Conservation (phyloP, 495 filamentous ascomycete species). For the Talaromyces wortmannii region DNA sequence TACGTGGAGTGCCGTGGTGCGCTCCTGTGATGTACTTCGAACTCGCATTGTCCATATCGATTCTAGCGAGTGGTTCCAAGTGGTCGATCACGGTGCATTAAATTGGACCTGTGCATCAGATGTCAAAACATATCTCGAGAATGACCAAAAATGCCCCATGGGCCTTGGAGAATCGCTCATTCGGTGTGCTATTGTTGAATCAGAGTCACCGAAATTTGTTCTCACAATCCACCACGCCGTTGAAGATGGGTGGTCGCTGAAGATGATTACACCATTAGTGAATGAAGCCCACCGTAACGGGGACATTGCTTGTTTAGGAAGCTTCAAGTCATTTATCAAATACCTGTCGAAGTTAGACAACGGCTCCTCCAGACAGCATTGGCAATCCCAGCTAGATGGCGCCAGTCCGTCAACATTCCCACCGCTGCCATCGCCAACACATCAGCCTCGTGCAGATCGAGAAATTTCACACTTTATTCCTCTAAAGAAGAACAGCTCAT, state of each 20-base stretch:
- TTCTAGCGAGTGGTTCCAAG: constrained; percentile 38
- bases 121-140: constrained; percentile 24
- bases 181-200: constrained; percentile 27
- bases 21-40: constrained; percentile 21
- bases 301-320: not conserved
- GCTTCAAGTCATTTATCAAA: constrained; percentile 13
- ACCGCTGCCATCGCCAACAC: constrained; percentile 29
- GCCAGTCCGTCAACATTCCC: constrained; percentile 32
- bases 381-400: constrained; percentile 25
- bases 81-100: constrained; percentile 8
- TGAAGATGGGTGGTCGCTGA: constrained; percentile 13
- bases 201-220: constrained; percentile 1
- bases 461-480: not conserved
- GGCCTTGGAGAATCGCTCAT: constrained; percentile 23
- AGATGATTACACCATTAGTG: constrained; percentile 5
- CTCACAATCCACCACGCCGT: constrained; percentile 11
- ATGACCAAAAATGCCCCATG: constrained; percentile 27
- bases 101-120: constrained; percentile 25
- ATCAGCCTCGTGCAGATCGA: constrained; percentile 19
- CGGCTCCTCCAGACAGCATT: constrained; percentile 9
- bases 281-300: not conserved
- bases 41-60: constrained; percentile 35
- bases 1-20: constrained; percentile 36
- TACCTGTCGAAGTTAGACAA: constrained; percentile 9
- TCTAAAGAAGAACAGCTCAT: not conserved